Percentiles rank a stretch among this genome's conserved stretches.
Conservation (phyloP, 2,329 filamentous ascomycete genomes). For the Colletotrichum sojae region DNA sequence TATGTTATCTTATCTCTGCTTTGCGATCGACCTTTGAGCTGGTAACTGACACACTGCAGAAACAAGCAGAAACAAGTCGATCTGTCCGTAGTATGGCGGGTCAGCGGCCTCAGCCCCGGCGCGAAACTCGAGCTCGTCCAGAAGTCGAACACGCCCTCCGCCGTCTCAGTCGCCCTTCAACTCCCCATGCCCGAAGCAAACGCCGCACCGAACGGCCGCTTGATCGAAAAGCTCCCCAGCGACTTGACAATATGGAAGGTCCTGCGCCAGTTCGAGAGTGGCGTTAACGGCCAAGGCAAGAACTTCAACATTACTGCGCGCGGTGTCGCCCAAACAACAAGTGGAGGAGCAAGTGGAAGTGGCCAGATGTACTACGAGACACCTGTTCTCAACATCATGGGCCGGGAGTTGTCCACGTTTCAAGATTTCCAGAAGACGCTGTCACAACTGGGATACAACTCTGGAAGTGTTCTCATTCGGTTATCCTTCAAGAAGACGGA, state of each 20-base stretch:
- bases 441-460: conserved; percentile 88
- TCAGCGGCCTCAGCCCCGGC: conserved; percentile 85
- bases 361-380: conserved; percentile 91
- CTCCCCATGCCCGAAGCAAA: conserved; percentile 80
- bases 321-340: conserved; percentile 75
- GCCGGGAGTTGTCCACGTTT: conserved; percentile 82
- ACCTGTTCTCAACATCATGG: conserved; percentile 87
- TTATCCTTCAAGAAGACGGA: conserved; percentile 83
- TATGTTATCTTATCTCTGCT: conserved; percentile 54
- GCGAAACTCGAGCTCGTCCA: conserved; percentile 94
- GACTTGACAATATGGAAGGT: conserved; percentile 92
- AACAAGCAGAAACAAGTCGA: conserved; percentile 89
- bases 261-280: conserved; percentile 89
- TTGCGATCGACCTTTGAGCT: conserved; percentile 7
- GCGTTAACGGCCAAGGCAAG: conserved; percentile 70
- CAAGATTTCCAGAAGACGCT: conserved; percentile 90
- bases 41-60: conserved; percentile 59
- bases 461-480: conserved; percentile 83
- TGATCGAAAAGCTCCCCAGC: conserved; percentile 89
- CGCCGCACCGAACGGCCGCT: conserved; percentile 73
- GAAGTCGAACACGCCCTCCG: conserved; percentile 86
- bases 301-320: conserved; percentile 87
- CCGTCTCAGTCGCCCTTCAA: conserved; percentile 90
- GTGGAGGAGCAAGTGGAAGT: conserved; percentile 67
- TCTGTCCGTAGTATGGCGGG: conserved; percentile 85